These are phyloP conservation scores for Barnettozyma vustinii DNA, from an alignment of 805 yeast genomes.

Conservation along the genomic window DNA sequence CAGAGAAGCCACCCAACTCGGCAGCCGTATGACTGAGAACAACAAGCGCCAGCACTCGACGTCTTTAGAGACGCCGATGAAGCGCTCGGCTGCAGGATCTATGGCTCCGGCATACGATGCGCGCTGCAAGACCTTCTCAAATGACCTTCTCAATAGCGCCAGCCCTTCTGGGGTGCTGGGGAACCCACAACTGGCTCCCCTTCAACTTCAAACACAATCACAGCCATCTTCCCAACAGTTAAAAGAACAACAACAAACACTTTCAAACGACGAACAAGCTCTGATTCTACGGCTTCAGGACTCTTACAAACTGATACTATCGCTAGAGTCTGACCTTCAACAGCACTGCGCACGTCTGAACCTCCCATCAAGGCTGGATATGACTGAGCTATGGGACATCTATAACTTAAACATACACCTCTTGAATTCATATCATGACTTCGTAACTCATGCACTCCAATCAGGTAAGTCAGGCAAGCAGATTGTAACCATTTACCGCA, in stretches of 20 bases:
- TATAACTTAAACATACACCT: conserved; percentile 63
- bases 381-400: conserved; percentile 66
- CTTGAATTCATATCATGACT: conserved; percentile 67
- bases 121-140: conserved; percentile 11
- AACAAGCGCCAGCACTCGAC: conserved; percentile 13
- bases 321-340: conserved; percentile 63
- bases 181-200: not conserved
- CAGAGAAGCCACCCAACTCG: not conserved
- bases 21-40: conserved; percentile 7
- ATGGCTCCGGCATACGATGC: not conserved
- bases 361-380: conserved; percentile 47
- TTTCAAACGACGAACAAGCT: conserved; percentile 55
- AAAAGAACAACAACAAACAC: conserved; percentile 5
- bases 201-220: conserved; percentile 6
- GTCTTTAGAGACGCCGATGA: conserved; percentile 8
- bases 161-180: not conserved
- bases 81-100: conserved; percentile 7
- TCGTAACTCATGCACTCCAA: conserved; percentile 61
- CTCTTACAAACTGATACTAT: conserved; percentile 64
- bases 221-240: not conserved
- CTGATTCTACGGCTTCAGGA: conserved; percentile 68
- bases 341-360: conserved; percentile 60
- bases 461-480: conserved; percentile 76
- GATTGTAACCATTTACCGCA: conserved; percentile 70
- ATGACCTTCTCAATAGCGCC: conserved; percentile 1